A percentile compares a stretch with the other conserved stretches of the same genome.
phyloP scores from a whole-genome alignment of 116 monocot species.

The Dioscorea cayenensis region DNA sequence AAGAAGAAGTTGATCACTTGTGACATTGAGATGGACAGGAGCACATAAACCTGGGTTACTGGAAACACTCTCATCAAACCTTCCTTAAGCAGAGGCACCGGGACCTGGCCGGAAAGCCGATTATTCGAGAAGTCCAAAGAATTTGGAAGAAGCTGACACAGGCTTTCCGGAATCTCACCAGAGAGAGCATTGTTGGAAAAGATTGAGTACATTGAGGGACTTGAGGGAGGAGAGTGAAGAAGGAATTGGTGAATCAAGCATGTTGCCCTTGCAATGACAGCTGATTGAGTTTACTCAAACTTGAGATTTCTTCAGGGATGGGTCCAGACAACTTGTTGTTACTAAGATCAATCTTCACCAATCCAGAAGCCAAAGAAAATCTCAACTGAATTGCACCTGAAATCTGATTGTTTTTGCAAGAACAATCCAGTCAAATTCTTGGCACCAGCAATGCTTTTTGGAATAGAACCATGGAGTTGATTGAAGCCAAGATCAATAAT shows the following conservation, averaged over 20 bases:
- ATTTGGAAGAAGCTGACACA: conserved; percentile 73
- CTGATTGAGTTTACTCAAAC: conserved; percentile 55
- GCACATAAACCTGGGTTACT: conserved; percentile 73
- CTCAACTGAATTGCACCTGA: conserved; percentile 51
- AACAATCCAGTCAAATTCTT: conserved; percentile 76
- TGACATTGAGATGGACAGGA: conserved; percentile 37
- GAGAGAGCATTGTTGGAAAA: conserved; percentile 76
- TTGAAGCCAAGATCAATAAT: conserved; percentile 80
- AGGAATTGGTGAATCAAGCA: conserved; percentile 61
- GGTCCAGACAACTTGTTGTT: conserved; percentile 72
- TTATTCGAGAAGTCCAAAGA: conserved; percentile 93
- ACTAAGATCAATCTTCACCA: conserved; percentile 88
- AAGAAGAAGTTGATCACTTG: conserved; percentile 15
- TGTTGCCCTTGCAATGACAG: conserved; percentile 72
- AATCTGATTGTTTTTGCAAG: conserved; percentile 56
- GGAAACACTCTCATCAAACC: conserved; percentile 74
- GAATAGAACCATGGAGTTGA: conserved; percentile 50
- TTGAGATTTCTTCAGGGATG: conserved; percentile 60
- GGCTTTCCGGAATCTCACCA: conserved; percentile 72
- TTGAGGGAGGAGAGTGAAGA: conserved; percentile 54
- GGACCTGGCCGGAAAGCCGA: conserved; percentile 70
- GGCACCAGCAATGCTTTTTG: conserved; percentile 46
- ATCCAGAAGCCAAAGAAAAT: conserved; percentile 39
- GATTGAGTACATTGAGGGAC: conserved; percentile 90
- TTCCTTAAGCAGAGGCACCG: conserved; percentile 64